Base-by-base conservation (phyloP, 2,329 filamentous ascomycete genomes). In the Metarhizium rileyi region DNA sequence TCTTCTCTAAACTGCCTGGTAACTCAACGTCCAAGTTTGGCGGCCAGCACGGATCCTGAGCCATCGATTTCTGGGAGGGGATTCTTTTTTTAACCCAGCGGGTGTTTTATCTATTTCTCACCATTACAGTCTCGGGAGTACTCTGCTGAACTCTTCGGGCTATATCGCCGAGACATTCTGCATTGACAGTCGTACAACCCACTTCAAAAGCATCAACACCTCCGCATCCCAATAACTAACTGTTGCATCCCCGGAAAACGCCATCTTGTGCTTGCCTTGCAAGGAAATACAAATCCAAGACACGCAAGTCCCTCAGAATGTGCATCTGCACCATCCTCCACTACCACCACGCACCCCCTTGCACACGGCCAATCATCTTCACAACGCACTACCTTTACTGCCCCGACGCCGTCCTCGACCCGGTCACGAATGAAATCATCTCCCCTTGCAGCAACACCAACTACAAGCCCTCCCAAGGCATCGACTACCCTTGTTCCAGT, bases 281-380 rank as follows among this genome's bases (percentile, higher is more conserved):
- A 22, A n/a, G n/a, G 20, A 45, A 30, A n/a, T 16, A 45, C 26
- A 33, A 45, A 22, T 14, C 27, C 38, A 5, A 25, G 20, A 42
- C 20, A 42, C 38, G 16, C 36, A 40, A 4, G 18, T 12, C 18
- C 36, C 18, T 12, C 16, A 42, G 10, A 46, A 78, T 78, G 76
- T 78, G 75, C 56, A 69, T 65, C 52, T 72, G 70, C 61, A 71
- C 73, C 53, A 73, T 73, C 56, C 64, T 75, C 40, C 74, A 78
- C 57, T 70, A 75, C 58, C 75, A 78, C 57, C 75, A 76, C 55
- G 56, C 70, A 27, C 58, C 65, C 23, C 70, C 72, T 5, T 76
- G 73, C 55, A 55, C 55, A 16, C 66, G 66, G 7, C 63, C 65
- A 26, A 61, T 73, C 47, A 66, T 70, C 49, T 70, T 69, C 51